Evolutionary conservation across 106 monocot species (phyloP).

Genomic region (Platanthera guangdongensis): DNA sequence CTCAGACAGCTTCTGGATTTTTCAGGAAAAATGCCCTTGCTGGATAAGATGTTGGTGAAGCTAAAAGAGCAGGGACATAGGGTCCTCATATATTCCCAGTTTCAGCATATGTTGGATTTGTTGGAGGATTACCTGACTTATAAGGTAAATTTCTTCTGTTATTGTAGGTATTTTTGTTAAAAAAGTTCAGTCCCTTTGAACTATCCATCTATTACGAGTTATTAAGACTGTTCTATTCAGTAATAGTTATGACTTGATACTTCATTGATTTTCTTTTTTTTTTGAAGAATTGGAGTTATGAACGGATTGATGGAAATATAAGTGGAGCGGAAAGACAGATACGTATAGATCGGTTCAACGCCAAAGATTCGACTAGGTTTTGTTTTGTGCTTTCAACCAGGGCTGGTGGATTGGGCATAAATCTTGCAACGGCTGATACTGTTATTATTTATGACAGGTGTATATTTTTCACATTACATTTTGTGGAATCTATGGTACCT

Average conservation of each 20-base stretch:
- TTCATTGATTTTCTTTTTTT: neutral
- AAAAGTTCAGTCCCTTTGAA: neutral
- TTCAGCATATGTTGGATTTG: conserved; percentile 98
- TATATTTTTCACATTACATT: neutral
- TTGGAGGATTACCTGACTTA: conserved; percentile 87
- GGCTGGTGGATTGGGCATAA: conserved; percentile 96
- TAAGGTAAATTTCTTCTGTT: conserved; percentile 36
- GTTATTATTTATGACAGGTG: conserved; percentile 99
- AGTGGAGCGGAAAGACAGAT: conserved; percentile 95
- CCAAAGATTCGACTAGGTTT: conserved; percentile 84
- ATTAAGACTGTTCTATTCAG: neutral
- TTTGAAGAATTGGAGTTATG: conserved; percentile 93
- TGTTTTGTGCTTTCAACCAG: conserved; percentile 94
- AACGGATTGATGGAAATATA: conserved; percentile 92
- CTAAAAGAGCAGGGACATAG: conserved; percentile 92
- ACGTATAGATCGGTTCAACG: conserved; percentile 96
- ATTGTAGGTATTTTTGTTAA: neutral
- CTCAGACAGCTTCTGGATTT: conserved; percentile 64
- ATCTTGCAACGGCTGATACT: conserved; percentile 99
- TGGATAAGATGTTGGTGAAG: conserved; percentile 99
- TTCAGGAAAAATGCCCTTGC: conserved; percentile 92
- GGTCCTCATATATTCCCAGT: conserved; percentile 98
- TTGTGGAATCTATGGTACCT: neutral
- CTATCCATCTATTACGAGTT: neutral
- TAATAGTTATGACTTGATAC: neutral